These are phyloP conservation scores for Mycena olivaceomarginata DNA, from an alignment of 768 basidiomycete species.

Conservation along the genomic window DNA sequence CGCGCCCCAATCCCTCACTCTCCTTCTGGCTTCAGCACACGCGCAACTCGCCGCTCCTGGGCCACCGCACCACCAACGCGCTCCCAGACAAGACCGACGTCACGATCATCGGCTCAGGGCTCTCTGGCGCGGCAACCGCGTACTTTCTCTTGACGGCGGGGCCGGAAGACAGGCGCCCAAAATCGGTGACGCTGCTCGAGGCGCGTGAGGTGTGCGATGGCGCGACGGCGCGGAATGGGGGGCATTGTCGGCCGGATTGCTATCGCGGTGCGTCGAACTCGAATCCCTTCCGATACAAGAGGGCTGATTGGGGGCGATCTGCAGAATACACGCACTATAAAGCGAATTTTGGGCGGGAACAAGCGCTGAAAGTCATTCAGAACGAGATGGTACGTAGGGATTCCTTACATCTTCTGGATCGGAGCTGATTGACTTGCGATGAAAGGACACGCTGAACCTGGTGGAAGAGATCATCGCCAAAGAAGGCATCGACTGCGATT, in stretches of 20 bases:
- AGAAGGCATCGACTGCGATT: slow-evolving; percentile 52
- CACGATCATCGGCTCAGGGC: slow-evolving; percentile 59
- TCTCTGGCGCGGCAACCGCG: slow-evolving; percentile 56
- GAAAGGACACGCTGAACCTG: slow-evolving; percentile 46
- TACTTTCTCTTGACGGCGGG: slow-evolving; percentile 51
- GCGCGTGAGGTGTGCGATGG: slow-evolving; percentile 60
- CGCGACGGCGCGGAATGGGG: slow-evolving; percentile 53
- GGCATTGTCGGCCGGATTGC: slow-evolving; percentile 51
- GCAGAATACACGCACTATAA: slow-evolving; percentile 47
- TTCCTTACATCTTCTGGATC: not conserved
- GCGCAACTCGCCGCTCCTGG: slow-evolving; percentile 44
- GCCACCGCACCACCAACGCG: slow-evolving; percentile 45
- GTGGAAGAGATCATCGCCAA: slow-evolving; percentile 43
- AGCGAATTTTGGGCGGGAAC: slow-evolving; percentile 47
- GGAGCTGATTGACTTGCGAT: not conserved
- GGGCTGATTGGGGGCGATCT: not conserved
- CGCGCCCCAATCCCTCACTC: slow-evolving; percentile 48
- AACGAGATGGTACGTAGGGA: slow-evolving; percentile 41
- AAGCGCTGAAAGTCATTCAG: slow-evolving; percentile 51
- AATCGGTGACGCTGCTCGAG: slow-evolving; percentile 61
- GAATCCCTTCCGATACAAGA: not conserved
- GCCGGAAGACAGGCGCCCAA: slow-evolving; percentile 36
- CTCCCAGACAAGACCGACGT: slow-evolving; percentile 46
- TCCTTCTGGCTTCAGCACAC: slow-evolving; percentile 57
- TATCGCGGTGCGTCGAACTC: slow-evolving; percentile 46